These are phyloP conservation scores for Chenopodium berlandieri DNA, from an alignment of 148 eudicot genomes.

Conservation along the genomic window DNA sequence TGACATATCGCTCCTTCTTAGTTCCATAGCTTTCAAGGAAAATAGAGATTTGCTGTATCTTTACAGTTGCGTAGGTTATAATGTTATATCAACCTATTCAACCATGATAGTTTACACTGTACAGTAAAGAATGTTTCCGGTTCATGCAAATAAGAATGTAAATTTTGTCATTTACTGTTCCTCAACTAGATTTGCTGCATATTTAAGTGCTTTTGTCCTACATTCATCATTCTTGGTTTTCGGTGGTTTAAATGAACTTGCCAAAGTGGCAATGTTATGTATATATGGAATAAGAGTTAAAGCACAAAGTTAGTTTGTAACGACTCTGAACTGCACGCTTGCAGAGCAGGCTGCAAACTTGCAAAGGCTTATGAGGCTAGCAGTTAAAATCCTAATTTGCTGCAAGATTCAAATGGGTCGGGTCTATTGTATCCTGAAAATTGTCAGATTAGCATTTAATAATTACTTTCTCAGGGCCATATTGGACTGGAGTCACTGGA, in stretches of 20 bases:
- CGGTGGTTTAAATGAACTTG: not conserved
- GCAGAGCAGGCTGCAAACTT: not conserved
- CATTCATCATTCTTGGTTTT: not conserved
- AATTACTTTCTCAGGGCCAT: not conserved
- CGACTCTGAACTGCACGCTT: not conserved
- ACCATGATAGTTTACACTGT: too few relatives aligned
- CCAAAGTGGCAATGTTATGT: not conserved
- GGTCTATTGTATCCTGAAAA: not conserved
- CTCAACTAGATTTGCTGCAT: not conserved
- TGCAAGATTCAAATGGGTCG: not conserved
- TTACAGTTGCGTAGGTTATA: not conserved
- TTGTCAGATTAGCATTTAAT: not conserved
- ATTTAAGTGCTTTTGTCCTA: constrained; percentile 1
- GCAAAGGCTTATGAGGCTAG: not conserved
- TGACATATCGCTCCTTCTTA: not conserved
- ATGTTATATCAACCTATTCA: too few relatives aligned
- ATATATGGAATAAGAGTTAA: not conserved
- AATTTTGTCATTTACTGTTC: not conserved
- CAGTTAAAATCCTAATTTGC: not conserved
- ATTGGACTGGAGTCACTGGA: not conserved
- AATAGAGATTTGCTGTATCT: not conserved
- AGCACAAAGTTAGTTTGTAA: not conserved
- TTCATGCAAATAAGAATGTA: not conserved
- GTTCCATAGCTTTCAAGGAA: not conserved
- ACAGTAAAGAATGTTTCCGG: not conserved